Evolutionary conservation across 768 basidiomycete genomes (phyloP).

Genomic region (Lactarius trivialis): DNA sequence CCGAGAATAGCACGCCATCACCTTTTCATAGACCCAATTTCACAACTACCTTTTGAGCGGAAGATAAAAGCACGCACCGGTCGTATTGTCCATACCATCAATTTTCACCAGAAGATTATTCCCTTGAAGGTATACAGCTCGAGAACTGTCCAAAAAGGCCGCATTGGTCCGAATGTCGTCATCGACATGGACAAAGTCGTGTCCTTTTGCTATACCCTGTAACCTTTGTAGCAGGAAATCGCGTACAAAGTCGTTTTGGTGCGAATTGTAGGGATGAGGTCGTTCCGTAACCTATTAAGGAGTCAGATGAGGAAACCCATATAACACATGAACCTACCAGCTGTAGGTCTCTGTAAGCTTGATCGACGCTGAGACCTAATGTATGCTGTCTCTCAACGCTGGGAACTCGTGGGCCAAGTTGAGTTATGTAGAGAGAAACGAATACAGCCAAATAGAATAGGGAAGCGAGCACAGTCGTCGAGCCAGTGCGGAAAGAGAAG

Average conservation of each 20-base stretch:
- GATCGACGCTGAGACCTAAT: slow-evolving; percentile 41
- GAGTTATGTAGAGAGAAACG: slow-evolving; percentile 8
- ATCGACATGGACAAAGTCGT: slow-evolving; percentile 43
- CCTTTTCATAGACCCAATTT: slow-evolving; percentile 25
- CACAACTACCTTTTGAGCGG: too few species aligned
- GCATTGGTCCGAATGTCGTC: slow-evolving; percentile 47
- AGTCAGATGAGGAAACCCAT: not conserved
- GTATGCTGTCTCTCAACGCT: slow-evolving; percentile 34
- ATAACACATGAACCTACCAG: slow-evolving; percentile 29
- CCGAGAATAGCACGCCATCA: slow-evolving; percentile 60
- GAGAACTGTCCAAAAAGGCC: slow-evolving; percentile 31
- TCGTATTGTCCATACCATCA: slow-evolving; percentile 41
- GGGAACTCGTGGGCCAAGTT: slow-evolving; percentile 10
- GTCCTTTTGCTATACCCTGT: slow-evolving; percentile 36
- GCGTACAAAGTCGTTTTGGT: slow-evolving; percentile 64
- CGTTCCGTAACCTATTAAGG: slow-evolving; percentile 48
- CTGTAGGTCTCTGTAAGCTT: slow-evolving; percentile 56
- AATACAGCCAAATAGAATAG: slow-evolving; percentile 18
- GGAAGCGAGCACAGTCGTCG: slow-evolving; percentile 7
- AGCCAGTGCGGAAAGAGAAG: slow-evolving; percentile 14
- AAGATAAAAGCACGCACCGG: slow-evolving; percentile 22
- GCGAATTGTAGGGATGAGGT: slow-evolving; percentile 76
- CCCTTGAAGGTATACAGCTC: slow-evolving; percentile 52
- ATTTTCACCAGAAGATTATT: slow-evolving; percentile 63
- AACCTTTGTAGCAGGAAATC: slow-evolving; percentile 53